These are phyloP conservation scores for Solanum dulcamara DNA, from an alignment of 257 asterid species.

Conservation along the genomic window DNA sequence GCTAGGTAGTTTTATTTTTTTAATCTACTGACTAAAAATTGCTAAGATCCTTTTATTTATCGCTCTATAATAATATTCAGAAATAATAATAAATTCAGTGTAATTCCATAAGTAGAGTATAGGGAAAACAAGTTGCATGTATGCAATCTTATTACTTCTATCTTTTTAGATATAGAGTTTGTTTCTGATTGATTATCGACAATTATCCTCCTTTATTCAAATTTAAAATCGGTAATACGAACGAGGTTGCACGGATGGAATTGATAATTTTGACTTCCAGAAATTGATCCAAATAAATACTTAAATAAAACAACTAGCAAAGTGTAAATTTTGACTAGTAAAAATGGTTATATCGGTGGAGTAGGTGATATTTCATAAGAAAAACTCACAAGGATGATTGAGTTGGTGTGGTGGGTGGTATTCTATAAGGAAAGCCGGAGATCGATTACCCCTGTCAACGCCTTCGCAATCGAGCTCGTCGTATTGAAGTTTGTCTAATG, in stretches of 20 bases:
- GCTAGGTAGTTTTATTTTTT: not conserved
- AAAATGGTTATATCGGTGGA: too few relatives aligned
- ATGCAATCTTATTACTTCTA: too few relatives aligned
- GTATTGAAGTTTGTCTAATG: fast-evolving
- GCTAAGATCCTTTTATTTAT: not conserved
- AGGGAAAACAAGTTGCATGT: not conserved
- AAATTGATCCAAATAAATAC: not conserved
- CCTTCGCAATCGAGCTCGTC: not conserved
- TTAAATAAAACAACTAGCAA: not conserved
- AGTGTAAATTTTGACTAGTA: not conserved
- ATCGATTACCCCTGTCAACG: not conserved
- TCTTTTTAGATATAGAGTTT: not conserved
- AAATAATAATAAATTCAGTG: not conserved
- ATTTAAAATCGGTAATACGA: not conserved
- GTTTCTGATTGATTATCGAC: not conserved
- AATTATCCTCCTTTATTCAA: not conserved
- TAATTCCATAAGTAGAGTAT: not conserved
- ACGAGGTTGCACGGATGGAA: not conserved
- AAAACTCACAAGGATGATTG: too few relatives aligned
- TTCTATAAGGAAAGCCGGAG: not conserved
- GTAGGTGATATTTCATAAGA: too few relatives aligned
- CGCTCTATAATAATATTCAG: not conserved
- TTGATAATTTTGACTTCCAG: not conserved
- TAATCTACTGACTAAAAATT: not conserved
- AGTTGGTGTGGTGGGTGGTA: too few relatives aligned